Evolutionary conservation across 306 rosid species (phyloP).

Genomic region (Albizia julibrissin): DNA sequence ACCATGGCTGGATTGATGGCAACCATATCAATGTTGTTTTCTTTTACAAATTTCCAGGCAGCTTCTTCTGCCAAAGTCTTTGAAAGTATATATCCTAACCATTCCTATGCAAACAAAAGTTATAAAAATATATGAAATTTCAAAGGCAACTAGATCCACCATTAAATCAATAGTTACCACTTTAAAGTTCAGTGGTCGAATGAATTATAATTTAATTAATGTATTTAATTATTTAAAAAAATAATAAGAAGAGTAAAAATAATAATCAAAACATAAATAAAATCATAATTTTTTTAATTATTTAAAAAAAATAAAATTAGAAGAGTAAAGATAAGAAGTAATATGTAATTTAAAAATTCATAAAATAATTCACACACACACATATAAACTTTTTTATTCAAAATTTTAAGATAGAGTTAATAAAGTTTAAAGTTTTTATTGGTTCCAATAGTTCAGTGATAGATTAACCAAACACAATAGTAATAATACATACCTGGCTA

Average conservation of each 20-base stretch:
- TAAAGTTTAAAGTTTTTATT: no score
- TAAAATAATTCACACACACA: no score
- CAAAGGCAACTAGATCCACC: neutral
- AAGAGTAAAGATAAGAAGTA: no score
- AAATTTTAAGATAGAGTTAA: neutral
- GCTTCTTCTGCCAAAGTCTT: slow-evolving; percentile 88
- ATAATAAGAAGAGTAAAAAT: neutral
- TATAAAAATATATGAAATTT: neutral
- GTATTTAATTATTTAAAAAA: no score
- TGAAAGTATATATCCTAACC: slow-evolving; percentile 41
- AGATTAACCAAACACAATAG: neutral
- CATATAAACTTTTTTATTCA: neutral
- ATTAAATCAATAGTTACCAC: no score
- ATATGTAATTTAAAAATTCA: no score
- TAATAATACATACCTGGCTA: neutral
- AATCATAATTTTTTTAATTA: no score
- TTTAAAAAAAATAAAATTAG: no score
- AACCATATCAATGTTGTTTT: slow-evolving; percentile 33
- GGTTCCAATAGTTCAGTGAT: neutral
- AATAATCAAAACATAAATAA: no score
- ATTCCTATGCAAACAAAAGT: slow-evolving; percentile 42
- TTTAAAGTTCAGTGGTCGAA: no score
- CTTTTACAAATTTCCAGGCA: slow-evolving; percentile 80
- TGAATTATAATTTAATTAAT: no score
- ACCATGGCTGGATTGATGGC: no score